Evolutionary conservation across 306 rosid genomes (phyloP).

Genomic region (Rosa rugosa): DNA sequence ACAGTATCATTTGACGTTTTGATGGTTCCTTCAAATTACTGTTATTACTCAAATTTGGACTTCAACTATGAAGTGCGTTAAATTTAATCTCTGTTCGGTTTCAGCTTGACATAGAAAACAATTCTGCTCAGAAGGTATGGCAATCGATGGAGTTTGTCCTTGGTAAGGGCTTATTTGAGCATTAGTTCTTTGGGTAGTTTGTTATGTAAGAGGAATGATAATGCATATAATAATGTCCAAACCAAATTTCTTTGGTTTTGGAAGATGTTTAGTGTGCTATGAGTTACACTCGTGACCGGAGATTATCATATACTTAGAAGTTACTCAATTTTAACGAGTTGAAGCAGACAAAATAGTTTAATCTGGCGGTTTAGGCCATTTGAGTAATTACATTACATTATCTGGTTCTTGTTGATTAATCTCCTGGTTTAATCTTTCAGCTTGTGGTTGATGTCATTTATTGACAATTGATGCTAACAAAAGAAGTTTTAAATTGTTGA

Average conservation of each 20-base stretch:
- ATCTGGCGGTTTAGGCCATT: background rate
- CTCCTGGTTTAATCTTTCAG: background rate
- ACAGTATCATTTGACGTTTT: constrained; percentile 9
- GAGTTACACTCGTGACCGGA: background rate
- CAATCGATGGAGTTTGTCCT: constrained; percentile 79
- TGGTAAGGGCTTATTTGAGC: constrained; percentile 54
- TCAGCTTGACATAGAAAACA: constrained; percentile 89
- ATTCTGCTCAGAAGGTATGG: constrained; percentile 77
- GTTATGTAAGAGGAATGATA: background rate
- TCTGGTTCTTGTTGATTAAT: background rate
- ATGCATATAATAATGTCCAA: background rate
- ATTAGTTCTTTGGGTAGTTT: background rate
- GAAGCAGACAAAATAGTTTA: background rate
- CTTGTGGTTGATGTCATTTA: background rate
- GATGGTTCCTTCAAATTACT: background rate
- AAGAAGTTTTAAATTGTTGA: background rate
- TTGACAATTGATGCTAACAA: background rate
- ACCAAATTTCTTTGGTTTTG: background rate
- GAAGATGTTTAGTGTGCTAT: background rate
- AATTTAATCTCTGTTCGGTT: constrained; percentile 30
- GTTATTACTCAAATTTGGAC: background rate
- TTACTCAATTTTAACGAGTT: background rate
- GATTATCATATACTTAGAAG: background rate
- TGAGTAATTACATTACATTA: background rate
- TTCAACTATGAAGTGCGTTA: constrained; percentile 13